Evolutionary conservation across 371 early-diverging fungal species (phyloP).

Genomic region (Paraphysoderma sedebokerense): DNA sequence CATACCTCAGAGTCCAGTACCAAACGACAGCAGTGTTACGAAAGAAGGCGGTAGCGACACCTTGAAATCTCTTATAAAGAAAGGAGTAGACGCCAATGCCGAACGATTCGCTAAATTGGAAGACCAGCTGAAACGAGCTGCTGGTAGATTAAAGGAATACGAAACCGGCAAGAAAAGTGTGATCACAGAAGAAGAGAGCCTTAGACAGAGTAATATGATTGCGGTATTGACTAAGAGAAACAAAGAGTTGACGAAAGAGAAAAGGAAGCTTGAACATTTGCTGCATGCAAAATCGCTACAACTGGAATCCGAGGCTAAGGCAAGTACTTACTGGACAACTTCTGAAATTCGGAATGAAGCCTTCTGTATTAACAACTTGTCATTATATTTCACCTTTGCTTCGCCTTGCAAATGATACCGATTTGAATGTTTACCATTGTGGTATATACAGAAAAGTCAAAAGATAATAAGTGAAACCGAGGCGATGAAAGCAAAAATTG

Average conservation of each 20-base stretch:
- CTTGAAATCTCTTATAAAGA: no score
- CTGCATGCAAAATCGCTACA: not conserved
- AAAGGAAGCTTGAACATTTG: not conserved
- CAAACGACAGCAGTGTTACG: no score
- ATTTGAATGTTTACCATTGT: no score
- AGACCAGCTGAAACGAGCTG: not conserved
- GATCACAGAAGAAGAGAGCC: not conserved
- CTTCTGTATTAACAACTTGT: no score
- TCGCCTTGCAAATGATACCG: no score
- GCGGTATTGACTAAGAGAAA: not conserved
- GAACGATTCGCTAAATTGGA: not conserved
- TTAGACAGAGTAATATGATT: not conserved
- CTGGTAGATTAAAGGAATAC: not conserved
- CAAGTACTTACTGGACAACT: no score
- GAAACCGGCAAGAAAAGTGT: not conserved
- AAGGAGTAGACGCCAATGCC: not conserved
- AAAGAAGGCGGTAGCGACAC: no score
- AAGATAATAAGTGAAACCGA: not conserved
- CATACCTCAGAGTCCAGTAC: no score
- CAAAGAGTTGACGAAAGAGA: not conserved
- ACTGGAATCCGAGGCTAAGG: not conserved
- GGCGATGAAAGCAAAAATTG: not conserved
- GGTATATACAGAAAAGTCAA: not conserved
- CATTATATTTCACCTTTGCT: no score
- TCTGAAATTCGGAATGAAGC: no score